phyloP scores from a whole-genome alignment of 495 filamentous ascomycete species.

The Evernia prunastri region DNA sequence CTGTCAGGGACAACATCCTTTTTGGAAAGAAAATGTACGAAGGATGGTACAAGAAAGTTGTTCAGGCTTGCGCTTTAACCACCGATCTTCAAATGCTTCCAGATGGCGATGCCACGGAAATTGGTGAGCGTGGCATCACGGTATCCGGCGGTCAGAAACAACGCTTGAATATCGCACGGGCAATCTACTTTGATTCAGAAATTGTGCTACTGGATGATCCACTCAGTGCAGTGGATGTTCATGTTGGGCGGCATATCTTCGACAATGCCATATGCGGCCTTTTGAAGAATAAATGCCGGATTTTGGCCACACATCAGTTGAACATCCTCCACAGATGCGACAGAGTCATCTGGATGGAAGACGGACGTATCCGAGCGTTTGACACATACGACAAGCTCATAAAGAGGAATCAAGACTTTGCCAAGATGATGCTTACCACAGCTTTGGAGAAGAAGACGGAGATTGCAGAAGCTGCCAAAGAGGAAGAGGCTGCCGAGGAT shows the following conservation, averaged over 20 bases:
- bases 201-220: conserved; percentile 49
- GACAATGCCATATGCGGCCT: conserved; percentile 28
- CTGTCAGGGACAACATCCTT: conserved; percentile 76
- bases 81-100: conserved; percentile 66
- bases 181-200: conserved; percentile 48
- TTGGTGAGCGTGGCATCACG: conserved; percentile 75
- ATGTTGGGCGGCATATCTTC: conserved; percentile 35
- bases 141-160: conserved; percentile 82
- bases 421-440: background rate
- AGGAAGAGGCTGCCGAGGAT: background rate
- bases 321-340: conserved; percentile 24
- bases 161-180: conserved; percentile 57
- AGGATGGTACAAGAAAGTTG: conserved; percentile 56
- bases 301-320: conserved; percentile 32
- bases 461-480: background rate
- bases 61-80: conserved; percentile 60
- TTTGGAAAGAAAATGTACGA: conserved; percentile 63
- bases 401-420: background rate
- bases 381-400: conserved; percentile 26
- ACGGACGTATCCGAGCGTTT: conserved; percentile 30
- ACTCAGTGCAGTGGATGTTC: conserved; percentile 47
- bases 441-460: background rate
- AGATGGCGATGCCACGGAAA: conserved; percentile 63
- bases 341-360: conserved; percentile 27
- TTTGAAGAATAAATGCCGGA: conserved; percentile 24